Base-by-base conservation (phyloP, 2,329 filamentous ascomycete species). In the Trichoderma brevicompactum region DNA sequence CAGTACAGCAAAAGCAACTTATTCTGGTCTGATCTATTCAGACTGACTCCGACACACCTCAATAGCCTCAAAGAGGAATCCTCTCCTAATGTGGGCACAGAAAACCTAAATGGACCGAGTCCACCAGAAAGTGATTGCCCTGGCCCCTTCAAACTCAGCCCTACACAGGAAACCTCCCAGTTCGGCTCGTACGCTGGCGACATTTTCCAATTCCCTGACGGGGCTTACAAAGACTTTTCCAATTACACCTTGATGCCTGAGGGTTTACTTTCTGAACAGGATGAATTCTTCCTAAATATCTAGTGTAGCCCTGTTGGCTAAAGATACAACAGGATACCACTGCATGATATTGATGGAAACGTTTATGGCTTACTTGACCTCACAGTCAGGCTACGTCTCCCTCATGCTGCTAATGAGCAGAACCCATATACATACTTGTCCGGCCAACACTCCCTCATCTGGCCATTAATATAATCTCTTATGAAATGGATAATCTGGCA, bases 11-110 rank as follows among this genome's bases (percentile, higher is more conserved):
- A 32, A 6, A 40, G 19, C 19, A 40, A 7, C 9, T n/a, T 41
- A 13, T 48, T 59, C 32, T 59, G 41, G 55, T 59, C 32, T 7
- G 56, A 60, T 15, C 13, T 60, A 12, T 50, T 60, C 10, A 41
- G 44, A 4, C 34, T 60, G 8, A 60, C 44, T 13, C 44, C 36
- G 0, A 34, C 44, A 8, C 19, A 60, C 17, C 34, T 50, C 0
- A 13, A 60, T 41, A n/a, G 17, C 1, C 4, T 60, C 12, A 40
- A 48, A 9, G 55, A 48, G n/a, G 55, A 59, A 3, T n/a, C n/a
- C 23, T 19, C 34, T 48, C 13, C 9, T 0, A 10, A 15, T 7
- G 38, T 8, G 32, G 12, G 34, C 5, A n/a, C 15, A 2, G 7
- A 13, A 7, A 28, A 8, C 1, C 7, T n/a, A 5, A 23, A 38